Evolutionary conservation across 805 yeast genomes (phyloP).

Genomic region (Schwanniomyces pseudopolymorphus): DNA sequence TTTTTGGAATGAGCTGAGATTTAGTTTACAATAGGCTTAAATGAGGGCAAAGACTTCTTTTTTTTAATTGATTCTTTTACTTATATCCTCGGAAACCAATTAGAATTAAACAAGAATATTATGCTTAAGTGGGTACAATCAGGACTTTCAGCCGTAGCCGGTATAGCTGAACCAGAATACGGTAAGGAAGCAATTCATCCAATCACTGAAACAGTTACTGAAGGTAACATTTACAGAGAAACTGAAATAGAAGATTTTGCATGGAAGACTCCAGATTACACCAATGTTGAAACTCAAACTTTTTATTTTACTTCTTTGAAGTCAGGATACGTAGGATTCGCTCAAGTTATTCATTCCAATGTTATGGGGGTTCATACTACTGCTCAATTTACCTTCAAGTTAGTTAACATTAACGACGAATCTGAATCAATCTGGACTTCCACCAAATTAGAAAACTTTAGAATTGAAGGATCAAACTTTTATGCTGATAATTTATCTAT

Average conservation of each 20-base stretch:
- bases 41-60: neutral
- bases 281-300: conserved; percentile 94
- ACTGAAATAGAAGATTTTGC: conserved; percentile 67
- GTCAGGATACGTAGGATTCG: conserved; percentile 76
- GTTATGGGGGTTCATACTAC: conserved; percentile 84
- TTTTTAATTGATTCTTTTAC: neutral
- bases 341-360: conserved; percentile 92
- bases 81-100: neutral
- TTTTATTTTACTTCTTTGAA: conserved; percentile 74
- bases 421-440: conserved; percentile 81
- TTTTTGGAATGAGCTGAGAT: neutral
- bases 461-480: conserved; percentile 71
- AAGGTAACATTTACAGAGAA: conserved; percentile 45
- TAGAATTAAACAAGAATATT: neutral
- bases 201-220: conserved; percentile 56
- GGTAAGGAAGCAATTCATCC: conserved; percentile 91
- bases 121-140: conserved; percentile 86
- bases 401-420: conserved; percentile 53
- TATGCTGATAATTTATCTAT: conserved; percentile 73
- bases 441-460: conserved; percentile 79
- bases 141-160: conserved; percentile 90
- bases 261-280: conserved; percentile 73
- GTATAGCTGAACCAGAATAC: conserved; percentile 96
- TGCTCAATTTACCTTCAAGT: conserved; percentile 90
- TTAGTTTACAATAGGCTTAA: neutral